Base-by-base conservation (phyloP, 805 yeast genomes). In the Millerago galiae region DNA sequence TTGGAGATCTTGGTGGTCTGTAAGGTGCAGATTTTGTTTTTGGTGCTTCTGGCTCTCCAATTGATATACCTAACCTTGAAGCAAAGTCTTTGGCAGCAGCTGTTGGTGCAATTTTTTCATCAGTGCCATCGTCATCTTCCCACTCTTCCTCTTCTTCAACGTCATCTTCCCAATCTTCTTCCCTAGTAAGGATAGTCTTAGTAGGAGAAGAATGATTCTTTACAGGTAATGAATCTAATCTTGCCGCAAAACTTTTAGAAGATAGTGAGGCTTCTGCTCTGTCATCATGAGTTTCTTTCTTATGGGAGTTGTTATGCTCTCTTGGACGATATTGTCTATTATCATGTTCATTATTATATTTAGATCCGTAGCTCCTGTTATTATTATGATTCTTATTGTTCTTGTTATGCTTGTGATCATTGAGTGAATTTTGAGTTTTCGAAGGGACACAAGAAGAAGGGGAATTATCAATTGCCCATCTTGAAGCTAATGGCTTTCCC, bases 31-130 rank as follows among this genome's bases (percentile, higher is more conserved):
- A 6, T 37, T 28, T 29, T 33, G 35, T 8, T 25, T 41, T 24
- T 25, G 34, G 26, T 7, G 36, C 26, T 13, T 15, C 31, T 5
- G 26, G 16, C 5, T 6, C 27, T 16, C 25, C 32, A 12, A 49
- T 17, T 1, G 49, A 38, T 17, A 53, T 35, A 1, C 59, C 58
- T 15, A 55, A 37, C 17, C 59, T 44, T n/a, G 56, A 41, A 9
- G 58, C 59, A 28, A 55, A 48, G 18, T 42, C 48, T 11, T 38
- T 40, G 0, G 55, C 60, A 9, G 50, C 58, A 14, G 46, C 39
- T 1, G 56, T 51, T 16, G 57, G 53, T 3, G 44, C 46, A 3
- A 21, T 34, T 38, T 37, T 46, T 8, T 44, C 56, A 25, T 37
- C 46, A n/a, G 27, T 30, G 6, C n/a, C 34, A n/a, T 27, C 35